phyloP scores from a whole-genome alignment of 1,139 yeast species.

The Pneumocystis oryctolagi region DNA sequence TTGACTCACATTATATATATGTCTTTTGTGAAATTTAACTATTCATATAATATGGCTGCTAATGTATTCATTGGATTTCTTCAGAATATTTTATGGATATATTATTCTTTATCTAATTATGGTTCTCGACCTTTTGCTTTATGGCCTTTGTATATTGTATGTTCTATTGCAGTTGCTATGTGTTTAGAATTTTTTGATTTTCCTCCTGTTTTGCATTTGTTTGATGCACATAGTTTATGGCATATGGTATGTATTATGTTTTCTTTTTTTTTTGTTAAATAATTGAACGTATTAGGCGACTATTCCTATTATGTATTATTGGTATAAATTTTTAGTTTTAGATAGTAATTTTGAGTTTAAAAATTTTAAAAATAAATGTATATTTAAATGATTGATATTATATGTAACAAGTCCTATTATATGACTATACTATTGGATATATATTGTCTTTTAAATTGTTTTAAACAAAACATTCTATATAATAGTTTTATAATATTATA shows the following conservation, averaged over 20 bases:
- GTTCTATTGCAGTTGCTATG: slow-evolving; percentile 55
- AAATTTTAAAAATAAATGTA: not conserved
- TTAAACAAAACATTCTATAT: not conserved
- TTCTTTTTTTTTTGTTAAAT: not conserved
- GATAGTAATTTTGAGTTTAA: not conserved
- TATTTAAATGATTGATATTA: not conserved
- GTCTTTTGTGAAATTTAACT: slow-evolving; percentile 59
- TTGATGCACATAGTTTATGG: slow-evolving; percentile 94
- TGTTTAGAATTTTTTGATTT: slow-evolving; percentile 79
- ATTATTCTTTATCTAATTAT: slow-evolving; percentile 21
- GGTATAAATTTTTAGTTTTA: not conserved
- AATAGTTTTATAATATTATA: not conserved
- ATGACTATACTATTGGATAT: not conserved
- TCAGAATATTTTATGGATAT: slow-evolving; percentile 47
- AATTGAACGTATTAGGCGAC: not conserved
- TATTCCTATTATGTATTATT: not conserved
- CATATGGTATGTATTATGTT: not conserved
- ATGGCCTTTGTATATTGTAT: slow-evolving; percentile 39
- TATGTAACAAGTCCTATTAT: not conserved
- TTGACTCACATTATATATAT: slow-evolving; percentile 51
- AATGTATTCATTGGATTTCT: slow-evolving; percentile 63
- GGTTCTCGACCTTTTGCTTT: slow-evolving; percentile 28
- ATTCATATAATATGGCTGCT: slow-evolving; percentile 87
- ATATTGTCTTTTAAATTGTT: not conserved
- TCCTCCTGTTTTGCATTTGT: slow-evolving; percentile 44